A percentile compares a stretch with the other conserved stretches of the same genome.
Conservation (phyloP, 2,329 filamentous ascomycete genomes). For the Sclerotinia glacialis region DNA sequence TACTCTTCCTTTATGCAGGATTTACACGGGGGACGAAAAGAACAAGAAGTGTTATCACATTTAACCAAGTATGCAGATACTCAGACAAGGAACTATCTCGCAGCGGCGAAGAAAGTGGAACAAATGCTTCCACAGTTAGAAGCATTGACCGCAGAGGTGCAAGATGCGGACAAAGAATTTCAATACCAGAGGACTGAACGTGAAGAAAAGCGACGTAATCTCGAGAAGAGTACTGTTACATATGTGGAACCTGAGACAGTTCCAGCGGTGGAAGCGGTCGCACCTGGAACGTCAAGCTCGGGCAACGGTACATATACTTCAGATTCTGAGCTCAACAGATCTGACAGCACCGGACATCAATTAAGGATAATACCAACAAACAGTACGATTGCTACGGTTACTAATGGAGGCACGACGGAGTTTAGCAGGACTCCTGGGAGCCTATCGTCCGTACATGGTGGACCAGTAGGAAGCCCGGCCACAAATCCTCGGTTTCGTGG, state of each 20-base stretch:
- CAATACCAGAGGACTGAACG: conserved; percentile 92
- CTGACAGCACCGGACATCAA: conserved; percentile 62
- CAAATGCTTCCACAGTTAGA: conserved; percentile 84
- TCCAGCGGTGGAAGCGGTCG: conserved; percentile 43
- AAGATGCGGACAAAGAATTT: conserved; percentile 91
- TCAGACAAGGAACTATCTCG: conserved; percentile 79
- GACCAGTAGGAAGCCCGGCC: conserved; percentile 48
- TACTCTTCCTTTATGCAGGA: conserved; percentile 99
- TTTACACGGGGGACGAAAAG: conserved; percentile 96
- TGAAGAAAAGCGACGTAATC: conserved; percentile 84
- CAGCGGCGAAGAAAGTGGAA: conserved; percentile 83
- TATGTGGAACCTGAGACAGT: conserved; percentile 68
- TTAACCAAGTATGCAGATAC: conserved; percentile 91
- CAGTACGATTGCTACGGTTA: conserved; percentile 39
- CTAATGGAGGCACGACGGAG: conserved; percentile 31
- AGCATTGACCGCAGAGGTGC: conserved; percentile 83
- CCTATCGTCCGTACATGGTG: conserved; percentile 43
- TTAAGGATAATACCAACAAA: conserved; percentile 53
- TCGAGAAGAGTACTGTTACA: conserved; percentile 81
- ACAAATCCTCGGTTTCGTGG: conserved; percentile 74
- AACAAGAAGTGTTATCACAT: conserved; percentile 93
- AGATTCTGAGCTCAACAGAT: conserved; percentile 68
- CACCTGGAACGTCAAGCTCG: conserved; percentile 36
- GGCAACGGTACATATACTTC: conserved; percentile 47
- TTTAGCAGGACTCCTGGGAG: conserved; percentile 57